These are phyloP conservation scores for Achaetomium macrosporum DNA, from an alignment of 2,329 filamentous ascomycete species.

Conservation along the genomic window DNA sequence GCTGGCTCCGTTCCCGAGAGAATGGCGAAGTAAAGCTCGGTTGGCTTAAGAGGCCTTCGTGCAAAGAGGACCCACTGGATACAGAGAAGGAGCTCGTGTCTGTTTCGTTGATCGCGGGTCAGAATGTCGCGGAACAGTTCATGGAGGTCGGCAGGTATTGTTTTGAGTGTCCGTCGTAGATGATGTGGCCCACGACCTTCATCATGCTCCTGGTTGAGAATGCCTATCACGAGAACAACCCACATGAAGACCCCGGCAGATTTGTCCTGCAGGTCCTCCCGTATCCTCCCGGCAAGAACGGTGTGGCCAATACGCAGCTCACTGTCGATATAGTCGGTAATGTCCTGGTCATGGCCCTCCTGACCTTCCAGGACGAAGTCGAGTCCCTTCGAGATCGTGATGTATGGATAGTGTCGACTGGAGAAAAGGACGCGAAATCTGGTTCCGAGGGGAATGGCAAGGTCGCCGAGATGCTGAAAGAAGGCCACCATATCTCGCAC, in stretches of 20 bases:
- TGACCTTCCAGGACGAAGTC: conserved; percentile 10
- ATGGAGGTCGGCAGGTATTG: conserved; percentile 16
- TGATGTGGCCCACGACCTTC: background rate
- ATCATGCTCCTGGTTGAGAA: conserved; percentile 14
- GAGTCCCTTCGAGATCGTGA: conserved; percentile 6
- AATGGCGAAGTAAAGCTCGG: conserved; percentile 14
- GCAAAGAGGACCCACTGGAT: conserved; percentile 51
- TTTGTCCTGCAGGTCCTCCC: conserved; percentile 3
- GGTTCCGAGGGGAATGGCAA: conserved; percentile 11
- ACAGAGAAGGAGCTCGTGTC: conserved; percentile 35
- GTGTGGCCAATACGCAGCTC: conserved; percentile 7
- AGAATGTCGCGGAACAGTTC: conserved; percentile 47
- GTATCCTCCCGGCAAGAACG: background rate
- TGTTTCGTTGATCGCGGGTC: conserved; percentile 21
- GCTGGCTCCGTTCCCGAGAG: background rate
- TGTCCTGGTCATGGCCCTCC: conserved; percentile 11
- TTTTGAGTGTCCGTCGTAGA: conserved; percentile 1
- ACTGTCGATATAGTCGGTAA: conserved; percentile 10
- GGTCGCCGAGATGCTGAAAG: conserved; percentile 34
- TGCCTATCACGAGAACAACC: conserved; percentile 17
- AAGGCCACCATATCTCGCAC: conserved; percentile 38
- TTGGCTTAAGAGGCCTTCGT: conserved; percentile 32
- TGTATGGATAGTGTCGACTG: conserved; percentile 18
- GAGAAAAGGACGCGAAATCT: conserved; percentile 34
- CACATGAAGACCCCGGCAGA: conserved; percentile 20